Evolutionary conservation across 768 basidiomycete species (phyloP), one percentile per base, ranked within the genome.

Genomic region (Xerocomellus dryophilus): DNA sequence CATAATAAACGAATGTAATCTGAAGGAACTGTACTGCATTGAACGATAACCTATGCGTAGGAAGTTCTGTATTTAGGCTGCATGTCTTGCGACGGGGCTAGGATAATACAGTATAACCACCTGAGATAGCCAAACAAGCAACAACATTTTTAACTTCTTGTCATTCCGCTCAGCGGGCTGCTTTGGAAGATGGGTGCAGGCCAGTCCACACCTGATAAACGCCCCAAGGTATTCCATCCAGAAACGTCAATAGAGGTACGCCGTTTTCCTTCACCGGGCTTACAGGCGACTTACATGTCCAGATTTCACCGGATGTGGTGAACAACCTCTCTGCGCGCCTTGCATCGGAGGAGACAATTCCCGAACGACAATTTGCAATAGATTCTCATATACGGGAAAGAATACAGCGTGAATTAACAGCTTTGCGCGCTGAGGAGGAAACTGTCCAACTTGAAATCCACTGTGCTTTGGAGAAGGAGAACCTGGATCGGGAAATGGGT

Each of bases 241-340:
- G 80, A 84, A 61, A 76, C 75, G 2, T 74, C 80, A 15, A 78
- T 85, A 56, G 77, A 83, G 57, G 83, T 83, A 54, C 43, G 74
- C 66, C 1, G 3, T 31, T 42, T 25, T 27, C 4, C 8, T 43
- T 43, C 2, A 38, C 17, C 25, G 6, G 27, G 15, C 18, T 32
- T 8, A 32, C 21, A 32, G 39, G 48, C 36, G 23, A 40, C 47
- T 64, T 25, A 61, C 54, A 32, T 53, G 50, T 43, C 45, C 27
- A 94, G 91, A 90, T 95, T 73, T 88, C 88, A n/a, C 81, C 81
- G 43, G 83, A 87, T 69, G 83, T 95, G 53, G 84, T 94, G 65
- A 83, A 87, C 74, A 83, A 86, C 53, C 85, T 94, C 57, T 77
- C 84, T 18, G 85, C 90, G 72, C 75, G 79, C 54, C 68, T 80